Base-by-base conservation (phyloP, 176 grass and related monocot genomes). In the Pontederia crassipes region DNA sequence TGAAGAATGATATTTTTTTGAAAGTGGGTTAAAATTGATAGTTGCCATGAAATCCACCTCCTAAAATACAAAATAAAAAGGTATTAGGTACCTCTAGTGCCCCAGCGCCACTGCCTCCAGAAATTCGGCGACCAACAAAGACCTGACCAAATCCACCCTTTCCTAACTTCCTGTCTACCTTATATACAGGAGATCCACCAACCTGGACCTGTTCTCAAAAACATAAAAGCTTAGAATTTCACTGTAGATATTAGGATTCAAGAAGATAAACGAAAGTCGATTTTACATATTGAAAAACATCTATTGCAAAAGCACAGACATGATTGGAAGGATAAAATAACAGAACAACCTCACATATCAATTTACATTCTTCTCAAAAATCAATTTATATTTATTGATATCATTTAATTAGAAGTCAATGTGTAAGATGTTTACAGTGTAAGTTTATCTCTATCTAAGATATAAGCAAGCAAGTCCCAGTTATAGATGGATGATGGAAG, bases 91-190 rank as follows among this genome's bases (percentile, higher is more conserved):
- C 90, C 90, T 95, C 90, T 18, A 80, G 74, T 57, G 90, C 86
- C 79, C 86, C 77, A 70, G 86, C 57, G 52, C 90, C 86, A 45
- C 78, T 76, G 65, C 86, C 82, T 64, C 90, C 86, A 74, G 83
- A 87, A 29, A 82, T 15, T 72, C 92, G 81, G 68, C 83, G 81
- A n/a, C 92, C 86, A 70, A 96, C 92, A 71, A 90, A 96, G 56
- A 96, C 92, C 77, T 96, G 86, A 54, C 92, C 86, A 90, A 96
- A 96, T 58, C 92, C 92, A 82, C 92, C 86, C 64, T 96, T 96
- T 12, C 92, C 92, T 66, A 90, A 79, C 62, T 96, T 96, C 60
- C 83, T 83, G 13, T 96, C 92, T 53, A 96, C 74, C 71, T 88
- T 90, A 80, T 96, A 96, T 52, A 78, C 64, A 4, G 92, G 92